Evolutionary conservation across 2,329 filamentous ascomycete genomes (phyloP), one percentile per base, ranked within the genome.

Genomic region (Colletotrichum sp.): DNA sequence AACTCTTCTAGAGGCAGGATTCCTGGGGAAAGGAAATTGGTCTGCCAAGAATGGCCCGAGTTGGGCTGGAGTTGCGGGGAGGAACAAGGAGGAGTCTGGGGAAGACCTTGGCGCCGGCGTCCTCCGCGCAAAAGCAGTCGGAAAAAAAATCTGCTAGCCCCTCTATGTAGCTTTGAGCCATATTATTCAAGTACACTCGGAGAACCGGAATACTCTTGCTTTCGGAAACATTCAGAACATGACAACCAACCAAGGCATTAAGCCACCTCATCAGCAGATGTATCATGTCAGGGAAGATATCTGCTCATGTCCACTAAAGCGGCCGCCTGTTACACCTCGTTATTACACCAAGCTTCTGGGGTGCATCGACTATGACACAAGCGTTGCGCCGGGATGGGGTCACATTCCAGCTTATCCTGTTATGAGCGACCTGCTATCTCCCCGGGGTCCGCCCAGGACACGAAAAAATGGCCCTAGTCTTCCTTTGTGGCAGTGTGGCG

Each of bases 1-100:
- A 38, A 43, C 21, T 31, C 9, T 15, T 47, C 47, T 6, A 47
- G 9, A 4, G 27, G 5, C 4, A 16, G 31, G 34, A 15, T 43
- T 9, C 43, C 66, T 55, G 67, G 61, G 54, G 38, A 54, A 66
- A 57, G n/a, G 24, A 24, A 31, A 9, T 15, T 54, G 69, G 27
- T 67, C 63, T 18, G 33, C 64, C 43, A 16, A 47, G 21, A n/a
- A 58, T 27, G 16, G 3, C 8, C 31, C 36, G 13, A 61, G 24
- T 16, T 24, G 31, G 6, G n/a, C 47, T 65, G 66, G 67, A 62
- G 33, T 66, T 70, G 71, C 54, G 71, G 54, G 66, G 71, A 36
- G 13, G 18, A 11, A 18, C 18, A 8, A 27, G 8, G 9, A 58
- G 21, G 16, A 71, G 63, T 67, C 72, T 54, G 62, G 68, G 72